Evolutionary conservation across 805 yeast species (phyloP).

Genomic region (Vanderwaltozyma tropicalis): DNA sequence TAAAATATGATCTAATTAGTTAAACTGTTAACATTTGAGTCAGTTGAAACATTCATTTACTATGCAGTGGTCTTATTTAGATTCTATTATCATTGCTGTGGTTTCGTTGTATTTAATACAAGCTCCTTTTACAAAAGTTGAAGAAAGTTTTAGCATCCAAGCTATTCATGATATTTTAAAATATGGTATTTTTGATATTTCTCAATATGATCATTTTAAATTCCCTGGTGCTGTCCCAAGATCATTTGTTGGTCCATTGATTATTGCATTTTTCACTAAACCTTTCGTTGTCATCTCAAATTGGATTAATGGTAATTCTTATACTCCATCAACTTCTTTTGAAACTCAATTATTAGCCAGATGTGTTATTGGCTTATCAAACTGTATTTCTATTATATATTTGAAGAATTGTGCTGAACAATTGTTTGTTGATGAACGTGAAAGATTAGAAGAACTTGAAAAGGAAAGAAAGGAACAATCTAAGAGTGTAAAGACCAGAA

Average conservation of each 20-base stretch:
- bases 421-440: conserved; percentile 8
- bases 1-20: not conserved
- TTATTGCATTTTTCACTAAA: conserved; percentile 39
- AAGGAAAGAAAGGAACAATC: conserved; percentile 7
- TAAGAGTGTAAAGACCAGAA: conserved; percentile 3
- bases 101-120: conserved; percentile 40
- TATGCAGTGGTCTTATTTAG: conserved; percentile 21
- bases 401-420: conserved; percentile 36
- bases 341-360: conserved; percentile 48
- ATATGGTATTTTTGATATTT: conserved; percentile 39
- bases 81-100: conserved; percentile 33
- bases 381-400: conserved; percentile 41
- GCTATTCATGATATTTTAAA: conserved; percentile 74
- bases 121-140: conserved; percentile 85
- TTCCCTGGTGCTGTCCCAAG: conserved; percentile 91
- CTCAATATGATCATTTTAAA: conserved; percentile 55
- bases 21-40: too few relatives aligned
- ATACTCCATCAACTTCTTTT: conserved; percentile 31
- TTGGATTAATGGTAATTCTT: conserved; percentile 2
- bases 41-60: not conserved
- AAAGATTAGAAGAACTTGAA: conserved; percentile 7
- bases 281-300: conserved; percentile 23
- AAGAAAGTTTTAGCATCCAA: conserved; percentile 85
- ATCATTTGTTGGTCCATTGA: conserved; percentile 63
- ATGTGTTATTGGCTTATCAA: conserved; percentile 50